Evolutionary conservation across 78 protist species (phyloP), one percentile per base, ranked within the genome.

Genomic region (Diacronema lutheri): DNA sequence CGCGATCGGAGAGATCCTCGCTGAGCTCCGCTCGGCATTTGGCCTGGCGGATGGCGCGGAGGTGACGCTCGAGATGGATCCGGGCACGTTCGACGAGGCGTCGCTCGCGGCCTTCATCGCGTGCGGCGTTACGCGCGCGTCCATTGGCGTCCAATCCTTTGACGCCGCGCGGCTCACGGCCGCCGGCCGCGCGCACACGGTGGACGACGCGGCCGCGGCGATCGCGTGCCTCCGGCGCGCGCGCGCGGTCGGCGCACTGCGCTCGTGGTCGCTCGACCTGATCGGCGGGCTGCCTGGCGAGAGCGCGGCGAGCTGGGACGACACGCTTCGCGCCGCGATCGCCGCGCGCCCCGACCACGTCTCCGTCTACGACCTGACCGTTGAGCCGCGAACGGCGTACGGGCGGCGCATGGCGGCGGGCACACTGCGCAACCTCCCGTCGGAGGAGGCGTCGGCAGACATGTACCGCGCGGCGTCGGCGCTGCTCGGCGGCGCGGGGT

Each of bases 11-110:
- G 44, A 16, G 33, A 1, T 74, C 19, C 19, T 46, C 19, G 23
- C 5, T n/a, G 41, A 0, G 21, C 29, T 74, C 33, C 44, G 26
- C 44, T 20, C 0, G 9, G 9, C 19, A 13, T 31, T 16, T 11
- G 81, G 81, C 14, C 46, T 74, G 19, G 44, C 14, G n/a, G 13
- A 4, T 0, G 60, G 14, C 31, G 10, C 20, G 2, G 81, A 74
- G 62, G 37, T 44, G 41, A 46, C 81, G 44, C 38, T 74, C n/a
- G 81, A 74, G 81, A 74, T 74, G 81, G 81, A 74, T 41, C 81
- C 81, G 6, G 81, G 81, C 33, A 74, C 81, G 14, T 74, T 74
- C 62, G 81, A 74, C 46, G 44, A 1, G 19, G 62, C 35, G 6
- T 10, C 21, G 10, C 81, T 74, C 9, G 44, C 0, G 44, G 65